Evolutionary conservation across 2,329 filamentous ascomycete species (phyloP).

Genomic region (Lachnellula occidentalis): DNA sequence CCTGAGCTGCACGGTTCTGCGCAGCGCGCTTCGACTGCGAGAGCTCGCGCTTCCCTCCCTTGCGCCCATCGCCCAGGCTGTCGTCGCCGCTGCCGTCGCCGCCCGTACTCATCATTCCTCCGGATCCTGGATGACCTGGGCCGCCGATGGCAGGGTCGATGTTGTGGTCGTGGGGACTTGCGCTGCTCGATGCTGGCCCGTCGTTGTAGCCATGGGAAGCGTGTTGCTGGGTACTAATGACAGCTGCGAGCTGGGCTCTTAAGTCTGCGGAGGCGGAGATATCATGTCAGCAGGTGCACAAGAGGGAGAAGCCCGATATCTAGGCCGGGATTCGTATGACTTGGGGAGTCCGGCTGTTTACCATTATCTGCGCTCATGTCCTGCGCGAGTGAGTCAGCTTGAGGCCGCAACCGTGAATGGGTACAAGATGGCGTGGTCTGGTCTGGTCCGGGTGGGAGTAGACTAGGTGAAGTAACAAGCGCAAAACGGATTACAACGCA

Average conservation of each 20-base stretch:
- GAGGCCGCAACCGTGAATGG: not conserved
- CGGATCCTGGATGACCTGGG: not conserved
- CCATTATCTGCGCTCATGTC: slow-evolving; percentile 29
- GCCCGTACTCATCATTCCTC: slow-evolving; percentile 28
- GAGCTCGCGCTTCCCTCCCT: slow-evolving; percentile 78
- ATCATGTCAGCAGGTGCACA: slow-evolving; percentile 27
- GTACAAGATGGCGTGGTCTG: not conserved
- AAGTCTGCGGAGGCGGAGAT: slow-evolving; percentile 27
- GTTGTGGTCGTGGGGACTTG: slow-evolving; percentile 31
- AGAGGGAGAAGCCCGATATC: slow-evolving; percentile 1
- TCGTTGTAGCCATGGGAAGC: slow-evolving; percentile 30
- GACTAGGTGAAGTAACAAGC: not conserved
- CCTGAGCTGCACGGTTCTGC: slow-evolving; percentile 94
- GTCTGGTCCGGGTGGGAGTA: not conserved
- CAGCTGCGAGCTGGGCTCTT: slow-evolving; percentile 32
- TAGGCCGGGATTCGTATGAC: slow-evolving; percentile 5
- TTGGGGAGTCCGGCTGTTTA: slow-evolving; percentile 14
- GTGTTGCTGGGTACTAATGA: slow-evolving; percentile 25
- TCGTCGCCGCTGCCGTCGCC: slow-evolving; percentile 30
- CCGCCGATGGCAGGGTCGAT: slow-evolving; percentile 33
- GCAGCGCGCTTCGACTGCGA: slow-evolving; percentile 95
- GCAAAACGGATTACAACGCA: not conserved
- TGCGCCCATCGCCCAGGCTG: slow-evolving; percentile 49
- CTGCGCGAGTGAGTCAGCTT: slow-evolving; percentile 28
- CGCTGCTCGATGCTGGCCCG: slow-evolving; percentile 27